Evolutionary conservation across 2,329 filamentous ascomycete genomes (phyloP), one percentile per base, ranked within the genome.

Genomic region (Fusarium longipes): DNA sequence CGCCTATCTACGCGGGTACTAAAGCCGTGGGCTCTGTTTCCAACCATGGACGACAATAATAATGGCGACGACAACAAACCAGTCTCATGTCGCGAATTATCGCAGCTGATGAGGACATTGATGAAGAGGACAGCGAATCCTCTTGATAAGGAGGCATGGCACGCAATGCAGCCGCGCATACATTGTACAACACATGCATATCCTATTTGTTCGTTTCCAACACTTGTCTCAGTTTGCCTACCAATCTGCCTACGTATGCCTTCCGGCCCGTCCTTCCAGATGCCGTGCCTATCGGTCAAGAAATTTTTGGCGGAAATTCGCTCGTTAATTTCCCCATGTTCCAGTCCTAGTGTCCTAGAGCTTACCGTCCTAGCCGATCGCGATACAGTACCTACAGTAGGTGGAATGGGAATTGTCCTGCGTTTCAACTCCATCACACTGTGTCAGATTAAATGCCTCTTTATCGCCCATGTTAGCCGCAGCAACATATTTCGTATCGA

Each of bases 71-170:
- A 59, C 53, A 61, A 52, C 45, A 58, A 62, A 40, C 70, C 70
- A 70, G 65, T 68, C 59, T 57, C 29, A 54, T 68, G 17, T 58
- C 57, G 22, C 44, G 18, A 18, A 45, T 51, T 55, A 38, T 43
- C 59, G 45, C 55, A 62, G 67, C 67, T 70, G 65, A 70, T 67
- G 63, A 70, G 27, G 53, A 33, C 50, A 30, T 30, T 70, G 66
- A 67, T 68, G 67, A 52, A 62, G 25, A 48, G 51, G 63, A 65
- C 63, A 52, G 57, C 58, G 48, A 70, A 44, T 60, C 54, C 33
- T 50, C 42, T 53, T 11, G 25, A 53, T 20, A 57, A n/a, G 35
- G 59, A 33, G 44, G 30, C 20, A 24, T 7, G 30, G 38, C 27
- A n/a, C 25, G 27, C 35, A 45, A 54, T 22, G 10, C 43, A 27